Evolutionary conservation across 176 grass and related monocot genomes (phyloP).

Genomic region (Eragrostis nindensis): DNA sequence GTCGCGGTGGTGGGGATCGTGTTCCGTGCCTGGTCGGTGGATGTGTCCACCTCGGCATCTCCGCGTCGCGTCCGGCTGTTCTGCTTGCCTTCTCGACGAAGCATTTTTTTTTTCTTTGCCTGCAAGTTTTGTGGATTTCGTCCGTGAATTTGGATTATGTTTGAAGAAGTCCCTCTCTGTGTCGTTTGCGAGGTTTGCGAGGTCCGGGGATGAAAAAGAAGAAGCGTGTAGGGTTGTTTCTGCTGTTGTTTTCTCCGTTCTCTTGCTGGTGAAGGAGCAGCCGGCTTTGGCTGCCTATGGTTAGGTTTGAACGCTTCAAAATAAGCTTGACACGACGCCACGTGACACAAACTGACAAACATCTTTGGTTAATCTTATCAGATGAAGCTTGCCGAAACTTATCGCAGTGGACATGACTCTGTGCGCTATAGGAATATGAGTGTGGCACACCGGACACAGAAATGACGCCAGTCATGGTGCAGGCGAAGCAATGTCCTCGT

Average conservation of each 20-base stretch:
- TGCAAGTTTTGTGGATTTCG: background rate
- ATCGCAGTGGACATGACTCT: background rate
- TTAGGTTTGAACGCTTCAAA: background rate
- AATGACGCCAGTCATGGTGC: too few relatives aligned
- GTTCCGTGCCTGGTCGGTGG: background rate
- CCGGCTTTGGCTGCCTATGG: background rate
- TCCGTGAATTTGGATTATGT: background rate
- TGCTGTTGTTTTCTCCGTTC: background rate
- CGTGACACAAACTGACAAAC: background rate
- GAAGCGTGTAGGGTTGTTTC: background rate
- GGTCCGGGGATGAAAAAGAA: background rate
- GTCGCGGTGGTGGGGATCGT: background rate
- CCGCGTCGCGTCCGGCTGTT: background rate
- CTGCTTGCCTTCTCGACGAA: slow-evolving; percentile 38
- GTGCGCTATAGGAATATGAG: background rate
- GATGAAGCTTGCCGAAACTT: background rate
- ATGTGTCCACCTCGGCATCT: slow-evolving; percentile 10
- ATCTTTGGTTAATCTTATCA: background rate
- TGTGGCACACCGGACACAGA: too few relatives aligned
- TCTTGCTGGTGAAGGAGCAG: slow-evolving; percentile 2
- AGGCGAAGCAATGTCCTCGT: too few relatives aligned
- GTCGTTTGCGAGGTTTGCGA: background rate
- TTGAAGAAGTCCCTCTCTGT: background rate
- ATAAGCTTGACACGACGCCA: background rate
- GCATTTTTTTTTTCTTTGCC: slow-evolving; percentile 1